phyloP scores from a whole-genome alignment of 441 rosid genomes.

The Erysimum pusillum region DNA sequence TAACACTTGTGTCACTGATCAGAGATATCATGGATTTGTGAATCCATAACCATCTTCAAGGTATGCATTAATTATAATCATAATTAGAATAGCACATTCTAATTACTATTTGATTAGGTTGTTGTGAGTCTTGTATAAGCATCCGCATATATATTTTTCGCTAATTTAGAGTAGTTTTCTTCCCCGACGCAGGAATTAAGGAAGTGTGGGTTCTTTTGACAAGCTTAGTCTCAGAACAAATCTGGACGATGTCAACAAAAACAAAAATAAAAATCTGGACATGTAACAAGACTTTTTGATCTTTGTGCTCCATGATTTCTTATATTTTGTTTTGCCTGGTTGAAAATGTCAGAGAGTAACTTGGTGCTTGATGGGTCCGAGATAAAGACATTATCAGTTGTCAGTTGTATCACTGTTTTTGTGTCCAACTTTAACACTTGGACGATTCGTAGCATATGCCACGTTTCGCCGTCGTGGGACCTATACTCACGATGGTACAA shows the following conservation, averaged over 20 bases:
- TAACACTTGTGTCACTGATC: background rate
- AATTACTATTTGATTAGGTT: background rate
- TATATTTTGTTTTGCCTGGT: background rate
- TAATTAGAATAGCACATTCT: background rate
- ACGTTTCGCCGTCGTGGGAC: conserved; percentile 29
- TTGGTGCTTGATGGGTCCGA: conserved; percentile 41
- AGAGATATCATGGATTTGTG: background rate
- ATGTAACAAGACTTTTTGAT: background rate
- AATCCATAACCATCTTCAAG: background rate
- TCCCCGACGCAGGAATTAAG: background rate
- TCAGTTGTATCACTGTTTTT: conserved; percentile 27
- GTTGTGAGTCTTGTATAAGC: conserved; percentile 8
- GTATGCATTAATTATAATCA: background rate
- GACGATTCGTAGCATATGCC: conserved; percentile 37
- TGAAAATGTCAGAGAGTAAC: conserved; percentile 23
- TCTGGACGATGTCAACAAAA: background rate
- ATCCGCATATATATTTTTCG: background rate
- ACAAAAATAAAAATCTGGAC: background rate
- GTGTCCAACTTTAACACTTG: conserved; percentile 36
- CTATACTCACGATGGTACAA: conserved; percentile 25
- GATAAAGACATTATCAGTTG: conserved; percentile 39
- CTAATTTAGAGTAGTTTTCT: background rate
- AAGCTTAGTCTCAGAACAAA: background rate
- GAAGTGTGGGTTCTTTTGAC: background rate
- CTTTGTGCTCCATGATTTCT: conserved; percentile 3